Percentiles rank a stretch among this genome's conserved stretches.
Conservation (phyloP, 805 yeast genomes). For the Peterozyma toletana region DNA sequence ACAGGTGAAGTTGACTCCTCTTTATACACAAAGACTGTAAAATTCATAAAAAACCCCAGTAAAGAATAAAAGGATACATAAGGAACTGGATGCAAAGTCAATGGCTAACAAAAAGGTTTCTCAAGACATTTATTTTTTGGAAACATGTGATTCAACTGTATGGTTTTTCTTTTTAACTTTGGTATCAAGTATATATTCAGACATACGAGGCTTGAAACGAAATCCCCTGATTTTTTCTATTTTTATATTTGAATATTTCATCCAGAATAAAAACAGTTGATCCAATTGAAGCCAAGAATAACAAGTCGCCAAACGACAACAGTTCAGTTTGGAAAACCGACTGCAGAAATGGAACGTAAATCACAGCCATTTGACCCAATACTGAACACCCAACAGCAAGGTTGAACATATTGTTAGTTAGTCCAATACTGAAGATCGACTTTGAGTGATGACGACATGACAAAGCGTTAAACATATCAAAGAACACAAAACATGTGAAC, state of each 20-base stretch:
- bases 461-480: conserved; percentile 95
- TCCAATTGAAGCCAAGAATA: conserved; percentile 54
- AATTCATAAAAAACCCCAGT: no score
- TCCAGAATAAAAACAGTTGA: conserved; percentile 83
- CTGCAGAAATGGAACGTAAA: conserved; percentile 91
- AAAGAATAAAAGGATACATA: no score
- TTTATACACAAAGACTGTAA: no score
- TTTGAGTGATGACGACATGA: conserved; percentile 86
- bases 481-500: conserved; percentile 91
- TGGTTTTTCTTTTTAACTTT: no score
- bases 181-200: background rate
- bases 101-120: no score
- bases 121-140: no score
- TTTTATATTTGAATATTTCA: conserved; percentile 61
- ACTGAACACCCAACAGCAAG: conserved; percentile 85
- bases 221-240: conserved; percentile 6
- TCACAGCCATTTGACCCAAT: conserved; percentile 87
- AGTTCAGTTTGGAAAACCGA: conserved; percentile 93
- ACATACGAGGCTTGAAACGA: background rate
- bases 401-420: conserved; percentile 85
- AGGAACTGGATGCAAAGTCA: no score
- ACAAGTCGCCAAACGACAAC: conserved; percentile 59
- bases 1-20: no score
- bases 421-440: conserved; percentile 76
- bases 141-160: conserved; percentile 2